Conservation (phyloP, 2,329 filamentous ascomycete genomes). For the Xylariales sp. region DNA sequence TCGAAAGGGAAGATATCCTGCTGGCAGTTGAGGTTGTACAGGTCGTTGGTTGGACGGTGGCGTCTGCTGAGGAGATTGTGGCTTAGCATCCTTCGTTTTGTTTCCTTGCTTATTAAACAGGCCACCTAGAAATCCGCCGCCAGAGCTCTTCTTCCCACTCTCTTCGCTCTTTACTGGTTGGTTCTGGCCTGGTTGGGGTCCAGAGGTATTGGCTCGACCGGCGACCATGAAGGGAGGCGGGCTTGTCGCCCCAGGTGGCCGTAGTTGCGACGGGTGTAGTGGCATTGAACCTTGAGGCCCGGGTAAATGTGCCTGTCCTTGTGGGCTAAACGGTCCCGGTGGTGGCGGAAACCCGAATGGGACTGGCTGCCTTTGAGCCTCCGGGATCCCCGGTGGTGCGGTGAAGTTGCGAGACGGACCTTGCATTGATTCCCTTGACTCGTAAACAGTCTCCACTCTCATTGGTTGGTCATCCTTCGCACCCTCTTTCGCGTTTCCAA, state of each 20-base stretch:
- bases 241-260: conserved; percentile 16
- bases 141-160: conserved; percentile 42
- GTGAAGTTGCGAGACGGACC: conserved; percentile 33
- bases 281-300: conserved; percentile 10
- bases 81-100: conserved; percentile 44
- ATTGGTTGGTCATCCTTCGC: conserved; percentile 47
- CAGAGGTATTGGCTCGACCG: conserved; percentile 35
- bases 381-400: conserved; percentile 19
- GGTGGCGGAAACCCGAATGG: conserved; percentile 18
- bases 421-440: conserved; percentile 39
- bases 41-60: conserved; percentile 36
- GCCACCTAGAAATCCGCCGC: conserved; percentile 44
- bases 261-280: conserved; percentile 28
- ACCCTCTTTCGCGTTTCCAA: conserved; percentile 46
- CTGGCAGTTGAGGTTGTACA: conserved; percentile 39
- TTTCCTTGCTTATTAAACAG: conserved; percentile 46
- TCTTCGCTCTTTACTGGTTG: conserved; percentile 44
- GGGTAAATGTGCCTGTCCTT: conserved; percentile 11
- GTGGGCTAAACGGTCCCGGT: conserved; percentile 12
- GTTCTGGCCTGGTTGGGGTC: conserved; percentile 32
- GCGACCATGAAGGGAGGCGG: conserved; percentile 30
- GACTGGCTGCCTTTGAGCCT: conserved; percentile 29
- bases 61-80: conserved; percentile 39
- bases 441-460: conserved; percentile 37
- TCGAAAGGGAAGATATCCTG: conserved; percentile 38